Base-by-base conservation (phyloP, 352 stramenopile genomes). In the Globisporangium parvum region DNA sequence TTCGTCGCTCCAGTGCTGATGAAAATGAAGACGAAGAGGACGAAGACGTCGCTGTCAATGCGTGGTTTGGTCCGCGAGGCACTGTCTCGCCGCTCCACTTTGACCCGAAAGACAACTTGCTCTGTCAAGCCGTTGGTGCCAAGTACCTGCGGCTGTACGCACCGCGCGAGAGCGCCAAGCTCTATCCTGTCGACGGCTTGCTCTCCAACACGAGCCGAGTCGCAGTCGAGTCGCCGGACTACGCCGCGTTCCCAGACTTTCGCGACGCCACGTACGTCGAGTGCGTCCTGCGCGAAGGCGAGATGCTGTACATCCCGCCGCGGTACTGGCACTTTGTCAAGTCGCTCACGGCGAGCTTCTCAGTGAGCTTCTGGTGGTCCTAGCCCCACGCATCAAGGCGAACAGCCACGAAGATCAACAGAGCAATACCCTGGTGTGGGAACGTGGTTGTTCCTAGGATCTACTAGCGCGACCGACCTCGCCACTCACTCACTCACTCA, bases 231-330 rank as follows among this genome's bases (percentile, higher is more conserved):
- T 47, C 69, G 37, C 63, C 69, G 0, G 70, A 91, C 51, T n/a
- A 67, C 14, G 57, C 67, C 21, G 39, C 62, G 31, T 94, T 91
- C 49, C 84, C 80, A 6, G 18, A 53, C 5, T 91, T 91, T 55
- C 35, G 35, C 1, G 50, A 64, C 12, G 80, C 78, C 0, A 66
- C 56, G 33, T 93, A 86, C 55, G 45, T 84, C n/a, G 75, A 93
- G 55, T 93, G 87, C 49, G 70, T 86, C 26, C 63, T 92, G 20
- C 53, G 59, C 31, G 74, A 77, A 47, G 85, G 85, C 10, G 70
- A 93, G 41, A 95, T 92, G 70, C 70, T 97, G 6, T 97, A 91
- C 65, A 94, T 97, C 55, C 88, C 88, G 47, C 80, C 81, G 10
- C 65, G 71, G n/a, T 88, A 86, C 44, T 97, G 88, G 88, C 88